These are phyloP conservation scores for Orbilia quercus DNA, from an alignment of 2,329 filamentous ascomycete species.

Conservation along the genomic window DNA sequence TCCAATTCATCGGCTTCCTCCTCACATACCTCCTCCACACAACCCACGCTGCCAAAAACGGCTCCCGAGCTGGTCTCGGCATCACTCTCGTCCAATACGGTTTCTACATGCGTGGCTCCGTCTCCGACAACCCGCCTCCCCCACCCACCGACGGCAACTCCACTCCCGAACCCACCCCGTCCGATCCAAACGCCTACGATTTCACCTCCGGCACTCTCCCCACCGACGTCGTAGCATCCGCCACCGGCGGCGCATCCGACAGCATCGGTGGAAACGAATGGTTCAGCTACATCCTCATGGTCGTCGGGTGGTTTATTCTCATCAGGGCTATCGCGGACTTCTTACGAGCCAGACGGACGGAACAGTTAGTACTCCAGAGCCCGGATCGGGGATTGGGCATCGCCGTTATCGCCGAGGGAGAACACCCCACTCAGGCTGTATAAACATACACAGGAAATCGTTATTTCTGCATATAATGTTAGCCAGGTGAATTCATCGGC, in stretches of 20 bases:
- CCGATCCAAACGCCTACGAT: constrained; percentile 88
- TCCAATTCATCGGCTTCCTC: constrained; percentile 95
- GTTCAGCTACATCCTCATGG: constrained; percentile 93
- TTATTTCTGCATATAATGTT: not conserved
- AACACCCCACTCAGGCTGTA: constrained; percentile 80
- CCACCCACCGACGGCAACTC: constrained; percentile 62
- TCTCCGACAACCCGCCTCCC: constrained; percentile 62
- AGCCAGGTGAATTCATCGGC: not conserved
- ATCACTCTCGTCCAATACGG: constrained; percentile 96
- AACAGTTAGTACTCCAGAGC: constrained; percentile 91
- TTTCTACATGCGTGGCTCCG: constrained; percentile 85
- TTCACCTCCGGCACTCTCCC: constrained; percentile 73
- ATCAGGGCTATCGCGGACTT: constrained; percentile 95
- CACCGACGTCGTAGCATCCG: constrained; percentile 68
- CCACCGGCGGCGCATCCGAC: constrained; percentile 62
- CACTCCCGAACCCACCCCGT: constrained; percentile 71
- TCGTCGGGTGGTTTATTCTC: constrained; percentile 96
- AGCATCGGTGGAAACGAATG: constrained; percentile 82
- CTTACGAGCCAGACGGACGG: constrained; percentile 84
- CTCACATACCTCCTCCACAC: constrained; percentile 98
- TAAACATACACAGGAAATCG: constrained; percentile 63
- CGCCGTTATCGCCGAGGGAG: constrained; percentile 86
- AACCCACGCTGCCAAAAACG: constrained; percentile 97
- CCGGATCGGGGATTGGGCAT: constrained; percentile 87
- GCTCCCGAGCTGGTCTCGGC: constrained; percentile 90